Base-by-base conservation (phyloP, 176 grass and related monocot genomes). In the Cocos nucifera region DNA sequence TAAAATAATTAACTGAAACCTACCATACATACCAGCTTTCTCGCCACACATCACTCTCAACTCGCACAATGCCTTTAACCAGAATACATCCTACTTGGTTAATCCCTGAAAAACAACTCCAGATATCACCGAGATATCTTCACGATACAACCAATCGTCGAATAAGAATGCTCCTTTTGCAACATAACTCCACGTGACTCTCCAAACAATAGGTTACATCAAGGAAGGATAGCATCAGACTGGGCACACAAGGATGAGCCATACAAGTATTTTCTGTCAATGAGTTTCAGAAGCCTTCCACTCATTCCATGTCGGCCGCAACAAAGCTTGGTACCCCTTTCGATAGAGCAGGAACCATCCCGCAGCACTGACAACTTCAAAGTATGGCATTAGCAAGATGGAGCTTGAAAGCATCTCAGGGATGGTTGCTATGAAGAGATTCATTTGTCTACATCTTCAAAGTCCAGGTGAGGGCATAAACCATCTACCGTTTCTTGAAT, bases 401-500 rank as follows among this genome's bases (percentile, higher is more conserved):
- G 91, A 82, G 65, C 62, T 63, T 87, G 22, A 90, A 72, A 77
- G 69, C 72, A 65, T 87, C 17, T 83, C 82, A 96, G 91, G 78
- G 91, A 96, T 90, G 86, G 87, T 61, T 96, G n/a, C 58, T 96
- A 96, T 96, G 91, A 90, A 87, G 80, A 90, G 91, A 96, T 56
- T 96, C 91, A 0, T 96, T 96, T 57, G 83, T 96, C 27, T 96
- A 96, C 67, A 96, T 96, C 62, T 96, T 96, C 58, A 96, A 96
- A 85, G 75, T 90, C 50, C 86, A 90, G 75, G 91, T 90, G 62
- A 69, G 49, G 56, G 32, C 28, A 10, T 3, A 29, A 61, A 35
- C 7, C 32, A 35, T 9, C 2, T 6, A 21, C 8, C 10, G 32
- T 35, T 35, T 35, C 32, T 35, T 35, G 32, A n/a, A 35, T 35